phyloP scores from a whole-genome alignment of 1,284 basidiomycete species.

The Chondrostereum purpureum region DNA sequence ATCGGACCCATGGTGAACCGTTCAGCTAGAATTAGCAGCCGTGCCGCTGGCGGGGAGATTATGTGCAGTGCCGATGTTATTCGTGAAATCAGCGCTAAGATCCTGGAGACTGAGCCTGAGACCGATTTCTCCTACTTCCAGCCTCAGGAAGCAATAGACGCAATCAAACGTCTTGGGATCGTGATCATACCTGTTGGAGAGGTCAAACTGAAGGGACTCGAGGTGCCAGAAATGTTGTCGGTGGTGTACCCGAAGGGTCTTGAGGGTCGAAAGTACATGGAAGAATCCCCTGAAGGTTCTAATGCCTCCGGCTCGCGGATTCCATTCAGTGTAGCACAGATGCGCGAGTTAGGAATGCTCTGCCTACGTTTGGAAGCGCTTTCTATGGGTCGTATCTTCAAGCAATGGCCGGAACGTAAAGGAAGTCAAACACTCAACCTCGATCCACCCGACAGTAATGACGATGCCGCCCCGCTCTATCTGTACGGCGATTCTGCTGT shows the following conservation, averaged over 20 bases:
- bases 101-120: slow-evolving; percentile 48
- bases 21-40: slow-evolving; percentile 79
- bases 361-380: slow-evolving; percentile 83
- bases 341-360: slow-evolving; percentile 71
- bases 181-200: slow-evolving; percentile 80
- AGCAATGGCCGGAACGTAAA: slow-evolving; percentile 40
- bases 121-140: slow-evolving; percentile 55
- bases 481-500: slow-evolving; percentile 57
- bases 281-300: slow-evolving; percentile 38
- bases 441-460: slow-evolving; percentile 28
- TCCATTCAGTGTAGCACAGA: slow-evolving; percentile 72
- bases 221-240: slow-evolving; percentile 83
- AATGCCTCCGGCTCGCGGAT: slow-evolving; percentile 47
- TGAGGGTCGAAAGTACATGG: slow-evolving; percentile 65
- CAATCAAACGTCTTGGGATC: slow-evolving; percentile 71
- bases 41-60: slow-evolving; percentile 91
- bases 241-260: slow-evolving; percentile 79
- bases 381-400: slow-evolving; percentile 60
- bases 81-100: slow-evolving; percentile 69
- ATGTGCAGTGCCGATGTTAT: slow-evolving; percentile 89
- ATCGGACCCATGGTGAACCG: slow-evolving; percentile 94
- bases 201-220: slow-evolving; percentile 89
- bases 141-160: slow-evolving; percentile 55
- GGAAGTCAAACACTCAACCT: slow-evolving; percentile 27
- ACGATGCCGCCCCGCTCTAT: slow-evolving; percentile 27